phyloP scores from a whole-genome alignment of 371 early-diverging fungal genomes.

The Blyttiomyces sp. region DNA sequence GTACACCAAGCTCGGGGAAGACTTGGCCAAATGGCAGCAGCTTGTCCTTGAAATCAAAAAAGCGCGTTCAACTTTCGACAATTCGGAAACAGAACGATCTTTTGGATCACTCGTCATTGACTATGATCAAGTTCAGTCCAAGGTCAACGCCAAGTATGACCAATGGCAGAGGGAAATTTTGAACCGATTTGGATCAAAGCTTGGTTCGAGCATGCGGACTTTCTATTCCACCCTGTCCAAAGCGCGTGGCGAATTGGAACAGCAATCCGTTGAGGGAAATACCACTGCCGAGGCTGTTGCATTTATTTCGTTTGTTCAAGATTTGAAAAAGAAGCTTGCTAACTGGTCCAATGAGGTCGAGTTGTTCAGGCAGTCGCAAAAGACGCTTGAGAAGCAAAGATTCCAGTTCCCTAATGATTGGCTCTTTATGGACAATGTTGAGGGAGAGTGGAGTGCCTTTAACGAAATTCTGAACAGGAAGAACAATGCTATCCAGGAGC shows the following conservation, averaged over 20 bases:
- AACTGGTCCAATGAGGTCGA: slow-evolving; percentile 76
- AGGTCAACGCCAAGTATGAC: slow-evolving; percentile 97
- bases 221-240: slow-evolving; percentile 76
- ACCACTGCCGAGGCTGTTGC: slow-evolving; percentile 89
- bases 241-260: slow-evolving; percentile 84
- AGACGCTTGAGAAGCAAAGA: slow-evolving; percentile 89
- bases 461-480: slow-evolving; percentile 90
- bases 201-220: slow-evolving; percentile 80
- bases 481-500: slow-evolving; percentile 89
- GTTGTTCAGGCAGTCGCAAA: slow-evolving; percentile 87
- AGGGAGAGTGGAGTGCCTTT: slow-evolving; percentile 97
- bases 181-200: slow-evolving; percentile 81
- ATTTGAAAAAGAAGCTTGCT: slow-evolving; percentile 83
- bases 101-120: slow-evolving; percentile 89
- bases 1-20: slow-evolving; percentile 82
- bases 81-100: slow-evolving; percentile 81
- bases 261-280: slow-evolving; percentile 73
- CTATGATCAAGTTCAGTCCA: slow-evolving; percentile 96
- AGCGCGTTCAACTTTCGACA: slow-evolving; percentile 93
- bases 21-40: slow-evolving; percentile 90
- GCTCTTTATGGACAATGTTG: slow-evolving; percentile 93
- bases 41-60: slow-evolving; percentile 91
- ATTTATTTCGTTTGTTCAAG: slow-evolving; percentile 95
- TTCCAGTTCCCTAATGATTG: slow-evolving; percentile 93
- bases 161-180: slow-evolving; percentile 96